phyloP scores from a whole-genome alignment of 2,329 filamentous ascomycete species.

The Didymella glomerata region DNA sequence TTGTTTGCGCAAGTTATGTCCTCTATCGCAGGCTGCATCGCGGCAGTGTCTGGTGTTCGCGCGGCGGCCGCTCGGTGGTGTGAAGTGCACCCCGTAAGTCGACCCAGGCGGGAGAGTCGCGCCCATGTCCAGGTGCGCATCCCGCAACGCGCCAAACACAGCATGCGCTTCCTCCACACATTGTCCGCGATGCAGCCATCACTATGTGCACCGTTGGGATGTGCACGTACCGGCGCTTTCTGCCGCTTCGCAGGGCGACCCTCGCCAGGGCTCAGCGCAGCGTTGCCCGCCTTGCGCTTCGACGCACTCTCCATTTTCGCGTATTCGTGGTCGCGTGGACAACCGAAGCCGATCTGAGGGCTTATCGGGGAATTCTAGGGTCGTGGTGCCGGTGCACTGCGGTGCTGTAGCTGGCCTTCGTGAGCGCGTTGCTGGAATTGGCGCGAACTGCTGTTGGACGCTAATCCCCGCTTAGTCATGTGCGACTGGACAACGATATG shows the following conservation, averaged over 20 bases:
- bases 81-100: constrained; percentile 40
- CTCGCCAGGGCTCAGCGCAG: constrained; percentile 60
- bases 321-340: constrained; percentile 43
- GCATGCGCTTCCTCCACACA: constrained; percentile 10
- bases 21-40: constrained; percentile 27
- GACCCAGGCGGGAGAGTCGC: constrained; percentile 44
- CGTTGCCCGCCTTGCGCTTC: constrained; percentile 65
- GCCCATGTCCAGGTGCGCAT: constrained; percentile 40
- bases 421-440: constrained; percentile 18
- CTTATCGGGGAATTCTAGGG: constrained; percentile 24
- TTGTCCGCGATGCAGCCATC: constrained; percentile 17
- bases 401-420: constrained; percentile 33
- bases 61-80: constrained; percentile 35
- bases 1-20: constrained; percentile 1
- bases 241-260: constrained; percentile 66
- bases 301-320: constrained; percentile 54
- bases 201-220: constrained; percentile 27
- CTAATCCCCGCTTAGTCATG: constrained; percentile 14
- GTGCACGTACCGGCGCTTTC: constrained; percentile 65
- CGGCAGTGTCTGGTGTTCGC: constrained; percentile 11
- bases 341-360: constrained; percentile 30
- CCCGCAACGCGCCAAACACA: constrained; percentile 35
- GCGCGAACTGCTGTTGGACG: constrained; percentile 16
- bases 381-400: constrained; percentile 45
- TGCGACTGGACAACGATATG: constrained; percentile 1